Percentiles rank a stretch among this genome's conserved stretches.
Evolutionary conservation across 768 basidiomycete genomes (phyloP).

Genomic region (Fomitopsis pulvina): DNA sequence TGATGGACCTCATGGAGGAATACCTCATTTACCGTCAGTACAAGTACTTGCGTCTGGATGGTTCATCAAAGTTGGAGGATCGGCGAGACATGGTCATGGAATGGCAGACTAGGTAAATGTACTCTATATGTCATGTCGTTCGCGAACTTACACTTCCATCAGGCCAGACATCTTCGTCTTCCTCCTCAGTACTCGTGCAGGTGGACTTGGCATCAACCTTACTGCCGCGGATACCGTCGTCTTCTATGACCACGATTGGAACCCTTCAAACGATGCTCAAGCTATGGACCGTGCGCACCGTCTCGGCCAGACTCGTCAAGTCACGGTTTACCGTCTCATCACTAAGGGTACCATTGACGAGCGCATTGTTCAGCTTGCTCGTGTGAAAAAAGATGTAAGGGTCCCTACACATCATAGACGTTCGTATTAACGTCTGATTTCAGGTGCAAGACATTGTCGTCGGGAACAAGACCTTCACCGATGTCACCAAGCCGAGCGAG

Average conservation of each 20-base stretch:
- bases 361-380: constrained; percentile 91
- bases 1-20: constrained; percentile 99
- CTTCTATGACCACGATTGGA: constrained; percentile 95
- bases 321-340: constrained; percentile 92
- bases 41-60: constrained; percentile 90
- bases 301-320: constrained; percentile 93
- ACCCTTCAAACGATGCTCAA: constrained; percentile 95
- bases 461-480: constrained; percentile 91
- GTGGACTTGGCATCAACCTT: constrained; percentile 93
- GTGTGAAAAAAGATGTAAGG: constrained; percentile 93
- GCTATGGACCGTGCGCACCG: constrained; percentile 99
- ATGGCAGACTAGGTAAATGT: constrained; percentile 91
- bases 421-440: constrained; percentile 3
- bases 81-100: constrained; percentile 98
- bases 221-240: constrained; percentile 95
- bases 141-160: not conserved
- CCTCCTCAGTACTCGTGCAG: constrained; percentile 88
- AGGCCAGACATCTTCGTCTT: constrained; percentile 89
- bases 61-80: constrained; percentile 91
- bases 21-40: constrained; percentile 96
- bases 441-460: constrained; percentile 99
- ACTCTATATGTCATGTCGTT: not conserved
- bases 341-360: constrained; percentile 95
- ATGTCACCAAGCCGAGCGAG: constrained; percentile 91
- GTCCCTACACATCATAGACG: not conserved